Percentiles rank a stretch among this genome's conserved stretches.
These are phyloP conservation scores for Penicillium thymicola DNA, from an alignment of 2,329 filamentous ascomycete species.

Conservation along the genomic window DNA sequence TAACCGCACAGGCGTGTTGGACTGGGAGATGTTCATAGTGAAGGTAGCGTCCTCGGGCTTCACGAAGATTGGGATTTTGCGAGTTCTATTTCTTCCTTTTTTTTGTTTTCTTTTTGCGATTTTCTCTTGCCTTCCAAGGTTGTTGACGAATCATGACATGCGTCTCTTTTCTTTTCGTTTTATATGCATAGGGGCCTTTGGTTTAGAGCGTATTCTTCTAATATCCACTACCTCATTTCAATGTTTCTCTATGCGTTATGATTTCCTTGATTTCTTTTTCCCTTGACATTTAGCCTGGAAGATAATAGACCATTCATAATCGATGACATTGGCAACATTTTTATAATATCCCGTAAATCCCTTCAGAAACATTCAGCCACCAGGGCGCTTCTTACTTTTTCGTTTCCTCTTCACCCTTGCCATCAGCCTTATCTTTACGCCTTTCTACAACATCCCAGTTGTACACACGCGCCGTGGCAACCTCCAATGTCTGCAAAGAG, in stretches of 20 bases:
- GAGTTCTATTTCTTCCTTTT: not conserved
- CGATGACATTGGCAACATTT: slow-evolving; percentile 1
- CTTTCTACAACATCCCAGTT: slow-evolving; percentile 98
- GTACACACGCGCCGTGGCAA: slow-evolving; percentile 94
- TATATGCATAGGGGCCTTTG: slow-evolving; percentile 1
- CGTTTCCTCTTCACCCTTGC: slow-evolving; percentile 50
- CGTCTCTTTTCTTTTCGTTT: not conserved
- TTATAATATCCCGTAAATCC: slow-evolving; percentile 7
- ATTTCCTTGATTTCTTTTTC: not conserved
- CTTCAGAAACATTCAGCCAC: not conserved
- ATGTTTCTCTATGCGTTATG: not conserved
- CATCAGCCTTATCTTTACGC: slow-evolving; percentile 74
- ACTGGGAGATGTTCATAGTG: not conserved
- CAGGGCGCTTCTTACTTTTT: slow-evolving; percentile 26
- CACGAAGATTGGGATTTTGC: not conserved
- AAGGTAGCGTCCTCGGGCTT: not conserved
- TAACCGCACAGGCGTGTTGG: not conserved
- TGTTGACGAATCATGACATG: slow-evolving; percentile 8
- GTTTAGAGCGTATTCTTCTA: not conserved
- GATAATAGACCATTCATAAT: slow-evolving; percentile 1
- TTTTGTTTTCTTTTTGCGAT: not conserved
- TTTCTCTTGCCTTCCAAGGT: not conserved
- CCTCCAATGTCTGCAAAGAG: slow-evolving; percentile 82
- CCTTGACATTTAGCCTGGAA: not conserved
- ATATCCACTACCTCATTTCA: not conserved